These are phyloP conservation scores for Saccharum officinarum DNA, from an alignment of 176 grass and related monocot species.

Conservation along the genomic window DNA sequence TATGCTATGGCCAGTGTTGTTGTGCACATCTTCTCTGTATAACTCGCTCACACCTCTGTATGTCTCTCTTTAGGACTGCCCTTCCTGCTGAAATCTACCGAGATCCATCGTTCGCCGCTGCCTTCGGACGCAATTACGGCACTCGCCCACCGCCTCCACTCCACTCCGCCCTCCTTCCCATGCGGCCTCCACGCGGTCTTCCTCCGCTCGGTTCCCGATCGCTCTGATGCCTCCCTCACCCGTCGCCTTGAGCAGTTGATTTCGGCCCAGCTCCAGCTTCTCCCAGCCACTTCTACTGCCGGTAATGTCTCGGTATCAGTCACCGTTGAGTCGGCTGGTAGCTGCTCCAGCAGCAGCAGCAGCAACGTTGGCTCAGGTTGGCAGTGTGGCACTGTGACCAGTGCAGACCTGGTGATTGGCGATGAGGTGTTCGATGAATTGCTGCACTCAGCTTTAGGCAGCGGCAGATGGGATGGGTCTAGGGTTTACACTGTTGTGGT, in stretches of 20 bases:
- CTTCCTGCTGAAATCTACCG: conserved; percentile 78
- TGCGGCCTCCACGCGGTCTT: conserved; percentile 67
- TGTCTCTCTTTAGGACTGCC: conserved; percentile 48
- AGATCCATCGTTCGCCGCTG: conserved; percentile 87
- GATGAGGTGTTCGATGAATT: conserved; percentile 77
- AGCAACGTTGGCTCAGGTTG: conserved; percentile 36
- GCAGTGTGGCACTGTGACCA: conserved; percentile 45
- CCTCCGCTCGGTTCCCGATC: conserved; percentile 26
- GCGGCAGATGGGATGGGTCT: conserved; percentile 15
- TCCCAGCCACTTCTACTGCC: background rate
- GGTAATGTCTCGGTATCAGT: conserved; percentile 61
- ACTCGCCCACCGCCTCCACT: conserved; percentile 62
- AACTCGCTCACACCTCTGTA: background rate
- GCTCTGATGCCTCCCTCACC: conserved; percentile 34
- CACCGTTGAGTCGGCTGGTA: conserved; percentile 45
- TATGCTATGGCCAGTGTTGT: background rate
- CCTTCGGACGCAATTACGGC: conserved; percentile 71
- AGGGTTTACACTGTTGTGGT: conserved; percentile 76
- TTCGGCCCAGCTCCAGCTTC: conserved; percentile 42
- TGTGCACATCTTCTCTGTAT: background rate
- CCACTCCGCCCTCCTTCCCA: conserved; percentile 55
- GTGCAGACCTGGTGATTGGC: conserved; percentile 21
- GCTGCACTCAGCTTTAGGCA: conserved; percentile 47
- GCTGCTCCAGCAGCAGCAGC: conserved; percentile 31
- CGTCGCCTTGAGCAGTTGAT: conserved; percentile 44